A percentile compares a stretch with the other conserved stretches of the same genome.
These are phyloP conservation scores for Luffa aegyptiaca DNA, from an alignment of 306 rosid species.

Conservation along the genomic window DNA sequence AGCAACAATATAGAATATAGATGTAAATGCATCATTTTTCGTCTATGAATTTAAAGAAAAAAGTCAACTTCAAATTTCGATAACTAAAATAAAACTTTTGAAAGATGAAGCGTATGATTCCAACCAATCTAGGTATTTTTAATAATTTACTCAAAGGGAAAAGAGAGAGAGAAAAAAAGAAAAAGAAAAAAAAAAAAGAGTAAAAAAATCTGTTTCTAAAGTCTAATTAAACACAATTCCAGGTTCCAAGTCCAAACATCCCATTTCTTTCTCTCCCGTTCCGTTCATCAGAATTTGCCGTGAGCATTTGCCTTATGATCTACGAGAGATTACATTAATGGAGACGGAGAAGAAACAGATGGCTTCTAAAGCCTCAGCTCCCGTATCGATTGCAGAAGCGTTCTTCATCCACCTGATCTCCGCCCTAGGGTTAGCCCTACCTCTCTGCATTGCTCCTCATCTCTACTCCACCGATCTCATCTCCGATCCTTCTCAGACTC, in stretches of 20 bases:
- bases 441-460: conserved; percentile 19
- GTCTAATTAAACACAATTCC: not conserved
- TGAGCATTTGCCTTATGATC: not conserved
- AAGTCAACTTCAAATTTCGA: no score
- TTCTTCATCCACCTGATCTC: conserved; percentile 19
- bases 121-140: no score
- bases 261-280: not conserved
- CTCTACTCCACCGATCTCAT: conserved; percentile 26
- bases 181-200: no score
- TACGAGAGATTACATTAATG: not conserved
- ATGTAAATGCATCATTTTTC: no score
- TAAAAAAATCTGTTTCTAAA: no score
- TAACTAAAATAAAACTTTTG: no score
- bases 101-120: no score
- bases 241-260: not conserved
- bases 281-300: not conserved
- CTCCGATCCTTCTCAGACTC: conserved; percentile 34
- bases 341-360: conserved; percentile 1
- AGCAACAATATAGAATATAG: no score
- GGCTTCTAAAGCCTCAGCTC: not conserved
- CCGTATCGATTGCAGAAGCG: conserved; percentile 17
- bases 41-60: no score
- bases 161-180: no score
- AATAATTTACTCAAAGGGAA: no score
- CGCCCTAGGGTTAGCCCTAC: conserved; percentile 21